Evolutionary conservation across 2,329 filamentous ascomycete species (phyloP).

Genomic region (Gnomoniopsis smithogilvyi): DNA sequence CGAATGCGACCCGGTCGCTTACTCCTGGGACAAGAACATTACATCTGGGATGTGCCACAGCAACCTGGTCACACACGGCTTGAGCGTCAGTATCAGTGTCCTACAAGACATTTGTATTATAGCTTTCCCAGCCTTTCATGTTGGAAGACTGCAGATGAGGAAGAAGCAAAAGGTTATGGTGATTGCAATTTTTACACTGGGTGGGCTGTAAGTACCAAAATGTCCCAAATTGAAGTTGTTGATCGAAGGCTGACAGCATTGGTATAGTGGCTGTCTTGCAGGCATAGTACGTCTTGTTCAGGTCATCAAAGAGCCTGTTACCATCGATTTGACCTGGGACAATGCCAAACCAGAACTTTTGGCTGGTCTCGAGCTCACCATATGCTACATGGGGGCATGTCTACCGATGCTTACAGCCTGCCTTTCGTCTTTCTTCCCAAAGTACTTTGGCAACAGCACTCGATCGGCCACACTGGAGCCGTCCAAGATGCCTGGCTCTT

Average conservation of each 20-base stretch:
- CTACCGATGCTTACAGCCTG: neutral
- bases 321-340: neutral
- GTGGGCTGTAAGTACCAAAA: neutral
- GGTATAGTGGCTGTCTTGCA: neutral
- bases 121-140: neutral
- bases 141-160: neutral
- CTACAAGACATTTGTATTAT: neutral
- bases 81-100: neutral
- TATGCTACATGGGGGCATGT: neutral
- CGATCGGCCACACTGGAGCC: neutral
- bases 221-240: neutral
- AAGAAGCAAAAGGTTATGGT: neutral
- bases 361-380: neutral
- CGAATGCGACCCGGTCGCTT: neutral
- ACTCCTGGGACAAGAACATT: neutral
- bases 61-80: neutral
- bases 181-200: neutral
- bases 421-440: neutral
- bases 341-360: neutral
- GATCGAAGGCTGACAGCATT: neutral
- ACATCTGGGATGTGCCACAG: neutral
- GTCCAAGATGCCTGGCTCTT: neutral
- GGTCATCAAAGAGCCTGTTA: neutral
- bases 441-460: neutral
- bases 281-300: neutral